These are phyloP conservation scores for Paramyrothecium sp. DNA, from an alignment of 2,329 filamentous ascomycete species.

Conservation along the genomic window DNA sequence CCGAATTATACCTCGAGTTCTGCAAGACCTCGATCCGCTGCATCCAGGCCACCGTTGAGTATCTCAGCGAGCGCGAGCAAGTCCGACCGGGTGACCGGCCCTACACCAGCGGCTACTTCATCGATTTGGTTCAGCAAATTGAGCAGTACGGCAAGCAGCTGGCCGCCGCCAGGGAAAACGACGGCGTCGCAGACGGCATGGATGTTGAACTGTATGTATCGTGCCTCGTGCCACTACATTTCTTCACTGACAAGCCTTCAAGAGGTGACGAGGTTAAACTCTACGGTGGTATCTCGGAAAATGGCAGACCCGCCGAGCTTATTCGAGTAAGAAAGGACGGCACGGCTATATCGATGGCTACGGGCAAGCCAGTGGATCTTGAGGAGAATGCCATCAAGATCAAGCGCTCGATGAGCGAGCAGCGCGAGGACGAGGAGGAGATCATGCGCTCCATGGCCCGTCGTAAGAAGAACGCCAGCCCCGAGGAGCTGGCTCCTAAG, in stretches of 20 bases:
- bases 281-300: constrained; percentile 76
- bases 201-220: constrained; percentile 56
- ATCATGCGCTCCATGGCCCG: constrained; percentile 92
- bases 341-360: constrained; percentile 75
- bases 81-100: constrained; percentile 80
- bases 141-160: constrained; percentile 85
- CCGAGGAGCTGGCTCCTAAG: constrained; percentile 78
- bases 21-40: constrained; percentile 88
- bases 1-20: constrained; percentile 76
- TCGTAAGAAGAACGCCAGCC: constrained; percentile 87
- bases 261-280: constrained; percentile 71
- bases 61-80: constrained; percentile 83
- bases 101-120: constrained; percentile 95
- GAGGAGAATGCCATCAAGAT: constrained; percentile 51
- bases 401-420: constrained; percentile 67
- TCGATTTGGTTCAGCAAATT: constrained; percentile 94
- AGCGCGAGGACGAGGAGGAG: constrained; percentile 75
- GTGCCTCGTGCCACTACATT: constrained; percentile 25
- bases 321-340: constrained; percentile 80
- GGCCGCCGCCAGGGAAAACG: constrained; percentile 68
- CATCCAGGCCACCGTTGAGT: constrained; percentile 84
- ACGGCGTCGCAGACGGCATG: constrained; percentile 56
- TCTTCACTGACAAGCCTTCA: constrained; percentile 24
- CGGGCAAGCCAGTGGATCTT: constrained; percentile 61
- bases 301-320: constrained; percentile 80